These are phyloP conservation scores for Pseudognaphalium luteoalbum DNA, from an alignment of 129 eudicot species.

Conservation along the genomic window DNA sequence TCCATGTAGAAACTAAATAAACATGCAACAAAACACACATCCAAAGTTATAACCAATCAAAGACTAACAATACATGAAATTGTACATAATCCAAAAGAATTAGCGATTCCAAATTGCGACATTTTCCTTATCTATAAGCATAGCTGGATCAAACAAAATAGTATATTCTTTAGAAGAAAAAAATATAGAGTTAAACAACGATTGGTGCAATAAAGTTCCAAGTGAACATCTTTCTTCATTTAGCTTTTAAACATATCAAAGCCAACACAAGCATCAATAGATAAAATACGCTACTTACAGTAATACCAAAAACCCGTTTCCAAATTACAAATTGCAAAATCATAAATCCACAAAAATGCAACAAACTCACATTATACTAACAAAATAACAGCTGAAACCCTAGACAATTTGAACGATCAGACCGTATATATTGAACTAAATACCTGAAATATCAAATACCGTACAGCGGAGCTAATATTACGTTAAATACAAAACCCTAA, in stretches of 20 bases:
- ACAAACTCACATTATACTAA: not conserved
- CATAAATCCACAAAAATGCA: slow-evolving; percentile 3
- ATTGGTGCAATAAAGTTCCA: not conserved
- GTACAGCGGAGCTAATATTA: not conserved
- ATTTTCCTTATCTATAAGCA: not conserved
- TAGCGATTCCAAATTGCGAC: not conserved
- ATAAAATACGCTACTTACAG: slow-evolving; percentile 6
- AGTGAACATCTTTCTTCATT: not conserved
- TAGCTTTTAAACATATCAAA: not conserved
- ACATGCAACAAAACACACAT: not conserved
- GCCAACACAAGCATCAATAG: not conserved
- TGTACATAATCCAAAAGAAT: not conserved
- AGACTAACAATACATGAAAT: not conserved
- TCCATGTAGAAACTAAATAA: not conserved
- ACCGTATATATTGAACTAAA: not conserved
- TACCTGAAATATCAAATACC: not conserved
- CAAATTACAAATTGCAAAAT: slow-evolving; percentile 2
- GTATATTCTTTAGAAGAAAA: not conserved
- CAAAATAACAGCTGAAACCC: not conserved
- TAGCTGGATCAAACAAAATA: not conserved
- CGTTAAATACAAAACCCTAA: not conserved
- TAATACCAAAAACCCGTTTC: slow-evolving; percentile 10
- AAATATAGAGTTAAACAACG: not conserved
- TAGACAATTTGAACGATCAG: not conserved
- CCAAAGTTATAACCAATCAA: not conserved